These are phyloP conservation scores for Zygosaccharomyces bisporus DNA, from an alignment of 805 yeast species.

Conservation along the genomic window DNA sequence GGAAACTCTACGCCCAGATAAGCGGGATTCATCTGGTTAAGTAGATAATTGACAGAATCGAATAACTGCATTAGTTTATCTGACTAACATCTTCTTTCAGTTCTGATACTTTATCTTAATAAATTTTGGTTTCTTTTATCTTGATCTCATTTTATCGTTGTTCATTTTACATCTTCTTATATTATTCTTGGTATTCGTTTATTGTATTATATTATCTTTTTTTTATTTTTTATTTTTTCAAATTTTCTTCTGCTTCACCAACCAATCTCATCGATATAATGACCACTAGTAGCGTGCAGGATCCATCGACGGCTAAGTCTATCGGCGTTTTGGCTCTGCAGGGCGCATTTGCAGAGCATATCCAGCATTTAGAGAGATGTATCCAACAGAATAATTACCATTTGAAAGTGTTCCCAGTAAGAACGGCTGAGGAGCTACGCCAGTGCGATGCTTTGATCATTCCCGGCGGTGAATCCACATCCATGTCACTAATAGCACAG, in stretches of 20 bases:
- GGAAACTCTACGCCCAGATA: conserved; percentile 4
- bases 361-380: conserved; percentile 45
- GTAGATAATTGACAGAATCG: neutral
- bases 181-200: too few relatives aligned
- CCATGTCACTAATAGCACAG: conserved; percentile 69
- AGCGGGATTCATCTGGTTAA: neutral
- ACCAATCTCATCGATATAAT: neutral
- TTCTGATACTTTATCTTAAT: neutral
- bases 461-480: conserved; percentile 68
- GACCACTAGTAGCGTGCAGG: conserved; percentile 6
- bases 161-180: too few relatives aligned
- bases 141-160: neutral
- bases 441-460: conserved; percentile 57
- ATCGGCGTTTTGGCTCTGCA: conserved; percentile 76
- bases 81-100: neutral
- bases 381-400: conserved; percentile 28
- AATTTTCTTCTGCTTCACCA: neutral
- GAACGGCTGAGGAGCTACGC: conserved; percentile 47
- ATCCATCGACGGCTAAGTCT: neutral
- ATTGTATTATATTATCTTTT: conserved; percentile 1
- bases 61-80: neutral
- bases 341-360: conserved; percentile 74
- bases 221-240: neutral
- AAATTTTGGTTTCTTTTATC: neutral
- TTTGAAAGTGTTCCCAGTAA: conserved; percentile 45